These are phyloP conservation scores for Tolypocladium ophioglossoides DNA, from an alignment of 2,329 filamentous ascomycete species.

Conservation along the genomic window DNA sequence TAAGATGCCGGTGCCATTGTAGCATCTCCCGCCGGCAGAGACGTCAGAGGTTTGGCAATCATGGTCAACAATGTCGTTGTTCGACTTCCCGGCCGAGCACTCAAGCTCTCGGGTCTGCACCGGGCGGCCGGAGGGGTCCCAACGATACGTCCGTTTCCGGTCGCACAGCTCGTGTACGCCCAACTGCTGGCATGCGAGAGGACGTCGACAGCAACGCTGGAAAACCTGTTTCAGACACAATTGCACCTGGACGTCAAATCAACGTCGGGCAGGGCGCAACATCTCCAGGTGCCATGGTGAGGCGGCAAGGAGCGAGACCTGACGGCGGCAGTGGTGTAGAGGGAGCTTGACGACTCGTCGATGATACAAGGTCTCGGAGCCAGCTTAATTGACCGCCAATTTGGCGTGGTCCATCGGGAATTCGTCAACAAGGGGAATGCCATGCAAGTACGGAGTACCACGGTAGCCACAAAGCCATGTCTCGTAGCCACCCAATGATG, in stretches of 20 bases:
- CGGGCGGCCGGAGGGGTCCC: neutral
- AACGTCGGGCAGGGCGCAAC: neutral
- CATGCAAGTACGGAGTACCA: neutral
- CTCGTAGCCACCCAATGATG: neutral
- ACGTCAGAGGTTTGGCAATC: neutral
- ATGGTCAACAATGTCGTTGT: neutral
- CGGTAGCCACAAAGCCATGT: neutral
- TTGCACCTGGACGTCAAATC: neutral
- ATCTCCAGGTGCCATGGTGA: neutral
- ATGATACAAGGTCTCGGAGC: neutral
- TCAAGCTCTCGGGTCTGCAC: neutral
- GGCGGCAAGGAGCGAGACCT: neutral
- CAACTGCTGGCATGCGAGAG: neutral
- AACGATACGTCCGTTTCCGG: neutral
- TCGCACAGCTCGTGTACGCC: neutral
- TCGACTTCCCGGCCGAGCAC: neutral
- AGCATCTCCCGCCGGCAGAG: neutral
- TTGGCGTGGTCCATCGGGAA: neutral
- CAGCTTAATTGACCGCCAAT: neutral
- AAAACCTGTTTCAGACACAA: neutral
- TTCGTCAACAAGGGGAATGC: neutral
- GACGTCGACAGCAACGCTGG: neutral
- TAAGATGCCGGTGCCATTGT: neutral
- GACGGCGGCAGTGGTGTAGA: neutral
- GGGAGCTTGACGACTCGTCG: neutral